phyloP scores from a whole-genome alignment of 208 protist genomes.

The Trypanosoma melophagium region DNA sequence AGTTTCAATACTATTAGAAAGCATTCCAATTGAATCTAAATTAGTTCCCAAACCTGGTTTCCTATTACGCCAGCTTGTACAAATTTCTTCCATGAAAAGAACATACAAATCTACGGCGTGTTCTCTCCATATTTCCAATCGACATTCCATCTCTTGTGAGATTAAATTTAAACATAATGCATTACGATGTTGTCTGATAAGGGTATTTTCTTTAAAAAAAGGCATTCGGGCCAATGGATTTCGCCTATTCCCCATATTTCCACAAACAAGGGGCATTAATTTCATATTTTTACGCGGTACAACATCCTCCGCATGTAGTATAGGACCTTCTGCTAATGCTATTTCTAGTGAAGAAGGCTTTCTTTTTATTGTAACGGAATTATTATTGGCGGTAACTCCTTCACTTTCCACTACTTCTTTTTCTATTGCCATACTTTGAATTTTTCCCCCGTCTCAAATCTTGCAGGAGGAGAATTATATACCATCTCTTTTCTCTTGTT shows the following conservation, averaged over 20 bases:
- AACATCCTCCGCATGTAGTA: no score
- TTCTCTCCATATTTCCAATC: slow-evolving; percentile 1
- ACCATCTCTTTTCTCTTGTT: no score
- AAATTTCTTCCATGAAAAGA: not conserved
- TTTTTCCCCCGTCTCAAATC: not conserved
- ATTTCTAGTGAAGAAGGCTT: not conserved
- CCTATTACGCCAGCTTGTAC: not conserved
- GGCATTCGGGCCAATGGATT: no score
- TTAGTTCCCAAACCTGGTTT: not conserved
- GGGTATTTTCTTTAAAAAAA: no score
- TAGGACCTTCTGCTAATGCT: no score
- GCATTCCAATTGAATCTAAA: not conserved
- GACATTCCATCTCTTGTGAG: not conserved
- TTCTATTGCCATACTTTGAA: not conserved
- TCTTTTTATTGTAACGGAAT: no score
- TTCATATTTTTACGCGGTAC: no score
- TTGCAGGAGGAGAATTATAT: not conserved
- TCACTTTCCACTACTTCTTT: not conserved
- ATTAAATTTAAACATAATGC: not conserved
- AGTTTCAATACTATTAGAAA: not conserved
- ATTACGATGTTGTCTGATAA: no score
- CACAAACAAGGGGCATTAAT: no score
- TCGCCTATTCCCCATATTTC: no score
- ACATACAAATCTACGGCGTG: not conserved
- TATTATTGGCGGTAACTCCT: no score